Base-by-base conservation (phyloP, 352 stramenopile species). In the Phytophthora quininea region DNA sequence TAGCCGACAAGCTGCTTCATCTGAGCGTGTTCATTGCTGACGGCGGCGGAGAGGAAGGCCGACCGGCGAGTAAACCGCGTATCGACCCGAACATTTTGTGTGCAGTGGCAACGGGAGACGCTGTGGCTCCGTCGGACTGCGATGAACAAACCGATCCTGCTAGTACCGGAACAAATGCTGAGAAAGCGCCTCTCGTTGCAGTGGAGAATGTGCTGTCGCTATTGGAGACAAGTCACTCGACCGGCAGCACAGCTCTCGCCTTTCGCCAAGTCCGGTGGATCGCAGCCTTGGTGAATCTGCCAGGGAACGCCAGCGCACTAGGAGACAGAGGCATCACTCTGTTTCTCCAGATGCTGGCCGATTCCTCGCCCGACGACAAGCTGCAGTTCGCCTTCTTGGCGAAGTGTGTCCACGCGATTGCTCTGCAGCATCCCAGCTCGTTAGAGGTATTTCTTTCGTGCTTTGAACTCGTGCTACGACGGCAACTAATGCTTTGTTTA, bases 251-350 rank as follows among this genome's bases (percentile, higher is more conserved):
- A 0, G 27, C 19, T 0, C 47, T 84, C 1, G 24, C 77, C 2
- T 90, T 90, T 64, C 73, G 84, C 24, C 40, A 83, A 8, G 40
- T 87, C 52, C 80, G 82, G 35, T 92, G 80, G 80, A 60, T 92
- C 3, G 67, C 73, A 42, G 38, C 74, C 12, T 54, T 87, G 0
- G 71, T 91, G 12, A 68, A 83, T 33, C 43, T 73, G 3, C 67
- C 73, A 12, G 49, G 38, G 19, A 90, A 89, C 43, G 80, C 80
- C 0, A 59, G 50, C 3, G 71, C 62, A 3, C 62, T 92, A 9
- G 80, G 79, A 6, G 79, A 89, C 46, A 53, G 58, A 33, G 61
- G 47, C 10, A 54, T 79, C n/a, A 43, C 52, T 0, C 24, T 77
- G 0, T 52, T 88, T 15, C 63, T 85, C 27, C 76, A 79, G 29